Evolutionary conservation across 2,329 filamentous ascomycete genomes (phyloP), one percentile per base, ranked within the genome.

Genomic region (Colletotrichum sp.): DNA sequence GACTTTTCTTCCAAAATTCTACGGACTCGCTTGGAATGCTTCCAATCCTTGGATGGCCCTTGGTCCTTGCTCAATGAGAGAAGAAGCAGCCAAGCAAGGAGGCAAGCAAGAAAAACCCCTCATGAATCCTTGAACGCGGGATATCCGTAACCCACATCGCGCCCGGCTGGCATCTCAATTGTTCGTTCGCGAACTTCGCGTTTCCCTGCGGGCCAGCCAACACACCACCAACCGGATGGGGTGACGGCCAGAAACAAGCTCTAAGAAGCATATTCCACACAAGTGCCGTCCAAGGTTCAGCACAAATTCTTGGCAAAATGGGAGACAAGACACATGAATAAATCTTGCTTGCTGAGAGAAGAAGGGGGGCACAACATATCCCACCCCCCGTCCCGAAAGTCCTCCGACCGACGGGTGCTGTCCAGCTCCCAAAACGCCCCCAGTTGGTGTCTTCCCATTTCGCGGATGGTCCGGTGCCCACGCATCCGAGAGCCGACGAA

Each of bases 401-500:
- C 28, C 55, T 28, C 32, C 69, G 69, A 43, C 69, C 28, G 28
- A 61, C 21, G 18, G 28, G 26, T 34, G 24, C 60, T 64, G 30
- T 14, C 30, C 30, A 63, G 60, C 18, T 21, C 18, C 43, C 43
- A 52, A 52, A 52, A 52, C 43, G n/a, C 43, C 43, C n/a, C 43
- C 43, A 52, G 43, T 52, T 12, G n/a, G n/a, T 52, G n/a, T 52
- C 43, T 52, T 52, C 43, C 43, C n/a, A 52, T 52, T 24, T n/a
- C 30, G 59, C 59, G 59, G 30, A 63, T 63, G 24, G 32, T 63
- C 39, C 63, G 59, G 71, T 61, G 32, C 26, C 63, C 64, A 28
- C 24, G 34, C 34, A 74, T 74, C 74, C 71, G 74, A 69, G 74
- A 74, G 70, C 74, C 74, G 71, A 69, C 74, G 74, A 76, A 76